Base-by-base conservation (phyloP, 1,284 basidiomycete genomes). In the Marasmius sp. region DNA sequence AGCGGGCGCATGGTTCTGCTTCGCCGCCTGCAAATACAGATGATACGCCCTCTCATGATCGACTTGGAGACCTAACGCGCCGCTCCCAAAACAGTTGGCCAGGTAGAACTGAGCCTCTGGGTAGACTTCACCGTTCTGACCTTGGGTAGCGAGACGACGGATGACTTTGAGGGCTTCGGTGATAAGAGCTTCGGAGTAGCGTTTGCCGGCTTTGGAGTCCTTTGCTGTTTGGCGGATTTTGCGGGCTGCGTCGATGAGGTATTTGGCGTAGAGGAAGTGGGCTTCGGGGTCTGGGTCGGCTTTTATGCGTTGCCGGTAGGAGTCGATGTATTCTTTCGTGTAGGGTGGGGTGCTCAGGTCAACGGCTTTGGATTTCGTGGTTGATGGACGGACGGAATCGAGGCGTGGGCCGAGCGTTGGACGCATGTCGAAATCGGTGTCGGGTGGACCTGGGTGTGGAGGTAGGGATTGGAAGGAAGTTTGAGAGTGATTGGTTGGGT, bases 21-120 rank as follows among this genome's bases (percentile, higher is more conserved):
- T 99, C 43, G 93, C 93, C 5, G 97, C 97, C 78, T 98, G 96
- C 38, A 99, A 84, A 71, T 98, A 99, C n/a, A 99, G 83, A 74
- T 97, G 95, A 76, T 98, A 99, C 0, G 97, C 97, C 70, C 95
- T 92, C 72, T 98, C 96, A 75, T 98, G 96, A 75, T 99, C 97
- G 60, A 98, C 95, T 69, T 92, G 92, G 12, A 99, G 79, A 9
- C 97, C 97, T 22, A 99, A 84, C 68, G 92, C 91, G 16, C 97
- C 97, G 1, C 95, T 98, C 10, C 97, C 97, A 72, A 97, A 92
- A 73, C 97, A 96, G 71, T 98, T 98, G 53, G 97, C 97, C 50
- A 99, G 83, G 83, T 98, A 99, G 79, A 98, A 99, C 73, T 99
- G 97, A n/a, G 97, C 97, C 70, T 99, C 97, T 60, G 94, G 88